Base-by-base conservation (phyloP, 2,329 filamentous ascomycete genomes). In the Fusarium tricinctum region DNA sequence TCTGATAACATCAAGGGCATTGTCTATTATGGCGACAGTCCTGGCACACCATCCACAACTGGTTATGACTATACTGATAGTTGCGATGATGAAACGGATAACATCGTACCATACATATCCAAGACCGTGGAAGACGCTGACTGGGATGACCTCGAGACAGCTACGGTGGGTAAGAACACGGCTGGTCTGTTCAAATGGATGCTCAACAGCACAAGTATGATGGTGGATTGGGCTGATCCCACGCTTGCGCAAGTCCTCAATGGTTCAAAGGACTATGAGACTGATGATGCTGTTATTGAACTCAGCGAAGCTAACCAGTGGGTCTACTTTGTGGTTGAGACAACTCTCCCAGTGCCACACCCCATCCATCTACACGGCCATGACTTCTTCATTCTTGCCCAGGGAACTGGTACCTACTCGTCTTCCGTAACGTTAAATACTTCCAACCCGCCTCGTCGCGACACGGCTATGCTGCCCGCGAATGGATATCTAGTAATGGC, bases 401-500 rank as follows among this genome's bases (percentile, higher is more conserved):
- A 76, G 19, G 74, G 72, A 0, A 54, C 58, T 4, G 71, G 75
- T 1, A 40, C 26, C 1, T 61, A 61, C 23, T 61, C 58, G 1
- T 60, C 58, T 5, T 53, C 54, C 1, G 46, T 66, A 2, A 48
- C 26, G 13, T 17, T 71, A 1, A 58, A 73, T 17, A 58, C 53
- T 1, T 32, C 19, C 3, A 87, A 87, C 71, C 84, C 86, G 2
- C 80, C 83, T 26, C 82, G 86, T 12, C 80, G 86, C 35, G 85
- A 88, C 68, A 82, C 84, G 3, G 84, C 84, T 8, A 80, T 84
- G 65, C 77, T 88, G 4, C 81, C 80, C 1, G 72, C 71, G 2
- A 66, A 70, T 12, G 84, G 84, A 0, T 82, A 82, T 72, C 54
- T 85, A 5, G 81, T 85, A n/a, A 76, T 87, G 53, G 84, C 82